A percentile compares a stretch with the other conserved stretches of the same genome.
Conservation (phyloP, 2,329 filamentous ascomycete genomes). For the Penicillium corylophilum region DNA sequence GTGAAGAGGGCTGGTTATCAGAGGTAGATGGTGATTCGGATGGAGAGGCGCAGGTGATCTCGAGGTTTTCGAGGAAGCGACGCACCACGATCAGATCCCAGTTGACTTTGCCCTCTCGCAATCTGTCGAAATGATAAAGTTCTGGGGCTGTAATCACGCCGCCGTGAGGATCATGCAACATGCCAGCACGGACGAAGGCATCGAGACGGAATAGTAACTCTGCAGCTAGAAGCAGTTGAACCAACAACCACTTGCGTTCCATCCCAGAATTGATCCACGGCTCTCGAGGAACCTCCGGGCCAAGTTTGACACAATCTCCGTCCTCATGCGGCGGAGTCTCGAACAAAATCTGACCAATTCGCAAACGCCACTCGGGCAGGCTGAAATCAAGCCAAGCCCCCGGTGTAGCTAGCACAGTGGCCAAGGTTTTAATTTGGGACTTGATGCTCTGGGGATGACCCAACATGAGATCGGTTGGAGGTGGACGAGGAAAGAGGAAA, state of each 20-base stretch:
- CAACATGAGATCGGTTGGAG: conserved; percentile 21
- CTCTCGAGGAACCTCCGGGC: conserved; percentile 12
- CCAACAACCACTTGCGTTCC: conserved; percentile 54
- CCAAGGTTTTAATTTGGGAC: conserved; percentile 47
- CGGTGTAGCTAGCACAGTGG: conserved; percentile 42
- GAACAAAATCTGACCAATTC: conserved; percentile 48
- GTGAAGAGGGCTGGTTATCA: background rate
- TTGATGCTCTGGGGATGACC: conserved; percentile 39
- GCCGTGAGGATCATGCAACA: conserved; percentile 41
- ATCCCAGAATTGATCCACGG: conserved; percentile 28
- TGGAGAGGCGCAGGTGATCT: conserved; percentile 31
- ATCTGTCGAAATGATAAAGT: conserved; percentile 45
- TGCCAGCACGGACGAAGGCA: conserved; percentile 43
- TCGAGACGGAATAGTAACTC: conserved; percentile 57
- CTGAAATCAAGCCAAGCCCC: conserved; percentile 52
- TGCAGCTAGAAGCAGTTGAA: conserved; percentile 56
- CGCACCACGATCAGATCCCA: conserved; percentile 58
- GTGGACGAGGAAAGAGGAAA: conserved; percentile 39
- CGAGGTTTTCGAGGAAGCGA: conserved; percentile 54
- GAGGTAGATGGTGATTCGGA: conserved; percentile 2
- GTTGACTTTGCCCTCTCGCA: conserved; percentile 53
- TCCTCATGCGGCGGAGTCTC: conserved; percentile 37
- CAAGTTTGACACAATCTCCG: conserved; percentile 30
- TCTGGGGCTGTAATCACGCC: conserved; percentile 45
- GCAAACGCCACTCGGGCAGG: conserved; percentile 46